These are phyloP conservation scores for Aegilops tauschii DNA, from an alignment of 176 grass and related monocot genomes.

Conservation along the genomic window DNA sequence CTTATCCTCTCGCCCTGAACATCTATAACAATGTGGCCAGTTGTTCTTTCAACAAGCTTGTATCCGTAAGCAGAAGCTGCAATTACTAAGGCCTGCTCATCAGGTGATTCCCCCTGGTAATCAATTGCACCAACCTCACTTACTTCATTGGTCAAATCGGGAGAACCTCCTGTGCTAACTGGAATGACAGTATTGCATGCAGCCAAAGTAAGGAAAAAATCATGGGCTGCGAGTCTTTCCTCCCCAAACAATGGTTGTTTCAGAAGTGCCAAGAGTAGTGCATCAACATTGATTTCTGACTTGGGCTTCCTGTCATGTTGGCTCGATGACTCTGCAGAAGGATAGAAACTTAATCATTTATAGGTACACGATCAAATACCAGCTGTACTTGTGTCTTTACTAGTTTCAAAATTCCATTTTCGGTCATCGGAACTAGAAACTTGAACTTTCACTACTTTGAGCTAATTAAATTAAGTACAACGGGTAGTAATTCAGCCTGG, in stretches of 20 bases:
- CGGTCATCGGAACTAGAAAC: neutral
- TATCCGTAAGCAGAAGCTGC: constrained; percentile 89
- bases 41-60: constrained; percentile 87
- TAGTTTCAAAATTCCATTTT: neutral
- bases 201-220: constrained; percentile 97
- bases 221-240: constrained; percentile 85
- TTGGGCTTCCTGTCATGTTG: constrained; percentile 33
- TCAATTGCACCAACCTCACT: constrained; percentile 58
- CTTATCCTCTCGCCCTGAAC: constrained; percentile 81
- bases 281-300: constrained; percentile 67
- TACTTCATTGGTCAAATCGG: constrained; percentile 22
- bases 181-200: constrained; percentile 99
- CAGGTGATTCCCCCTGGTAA: constrained; percentile 98
- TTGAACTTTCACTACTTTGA: neutral
- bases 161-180: constrained; percentile 52
- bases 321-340: constrained; percentile 56
- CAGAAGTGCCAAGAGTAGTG: constrained; percentile 58
- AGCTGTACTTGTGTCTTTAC: neutral
- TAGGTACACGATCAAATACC: neutral
- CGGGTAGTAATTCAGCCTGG: neutral
- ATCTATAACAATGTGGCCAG: constrained; percentile 91
- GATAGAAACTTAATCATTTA: constrained; percentile 15
- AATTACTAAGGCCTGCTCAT: constrained; percentile 93
- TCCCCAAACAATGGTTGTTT: constrained; percentile 63
- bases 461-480: constrained; percentile 8